phyloP scores from a whole-genome alignment of 345 rosid species.

The Tarenaya hassleriana region DNA sequence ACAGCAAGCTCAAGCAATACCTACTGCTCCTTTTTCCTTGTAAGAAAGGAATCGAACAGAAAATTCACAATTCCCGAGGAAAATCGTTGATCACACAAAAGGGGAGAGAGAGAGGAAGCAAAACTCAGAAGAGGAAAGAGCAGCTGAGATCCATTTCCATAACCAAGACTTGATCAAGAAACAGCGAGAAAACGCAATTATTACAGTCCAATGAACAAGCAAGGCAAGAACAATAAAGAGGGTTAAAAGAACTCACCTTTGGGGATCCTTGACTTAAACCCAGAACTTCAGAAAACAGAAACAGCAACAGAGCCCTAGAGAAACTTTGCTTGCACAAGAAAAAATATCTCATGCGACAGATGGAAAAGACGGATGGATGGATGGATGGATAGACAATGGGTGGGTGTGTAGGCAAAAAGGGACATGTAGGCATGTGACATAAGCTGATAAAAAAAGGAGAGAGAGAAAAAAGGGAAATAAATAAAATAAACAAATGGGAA shows the following conservation, averaged over 20 bases:
- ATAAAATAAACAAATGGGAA: background rate
- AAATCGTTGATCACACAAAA: background rate
- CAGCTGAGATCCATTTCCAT: conserved; percentile 18
- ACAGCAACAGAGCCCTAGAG: conserved; percentile 23
- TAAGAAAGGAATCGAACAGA: background rate
- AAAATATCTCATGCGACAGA: background rate
- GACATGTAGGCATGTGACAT: conserved; percentile 37
- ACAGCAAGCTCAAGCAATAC: background rate
- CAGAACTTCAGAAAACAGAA: background rate
- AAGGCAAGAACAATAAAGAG: conserved; percentile 9
- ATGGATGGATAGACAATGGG: conserved; percentile 42
- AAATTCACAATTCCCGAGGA: background rate
- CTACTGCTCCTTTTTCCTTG: conserved; percentile 7
- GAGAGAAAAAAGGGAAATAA: conserved; percentile 18
- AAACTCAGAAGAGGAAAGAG: background rate
- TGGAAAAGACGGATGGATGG: background rate
- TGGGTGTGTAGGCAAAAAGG: conserved; percentile 38
- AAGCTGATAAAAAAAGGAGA: conserved; percentile 48
- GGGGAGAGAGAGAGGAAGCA: conserved; percentile 3
- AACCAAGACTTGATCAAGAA: conserved; percentile 7
- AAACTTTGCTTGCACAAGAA: conserved; percentile 3
- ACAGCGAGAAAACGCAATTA: background rate
- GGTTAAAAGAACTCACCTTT: conserved; percentile 29
- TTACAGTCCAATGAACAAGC: background rate
- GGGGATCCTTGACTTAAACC: conserved; percentile 22